phyloP scores from a whole-genome alignment of 2,329 filamentous ascomycete genomes.

The Fusarium mexicanum region DNA sequence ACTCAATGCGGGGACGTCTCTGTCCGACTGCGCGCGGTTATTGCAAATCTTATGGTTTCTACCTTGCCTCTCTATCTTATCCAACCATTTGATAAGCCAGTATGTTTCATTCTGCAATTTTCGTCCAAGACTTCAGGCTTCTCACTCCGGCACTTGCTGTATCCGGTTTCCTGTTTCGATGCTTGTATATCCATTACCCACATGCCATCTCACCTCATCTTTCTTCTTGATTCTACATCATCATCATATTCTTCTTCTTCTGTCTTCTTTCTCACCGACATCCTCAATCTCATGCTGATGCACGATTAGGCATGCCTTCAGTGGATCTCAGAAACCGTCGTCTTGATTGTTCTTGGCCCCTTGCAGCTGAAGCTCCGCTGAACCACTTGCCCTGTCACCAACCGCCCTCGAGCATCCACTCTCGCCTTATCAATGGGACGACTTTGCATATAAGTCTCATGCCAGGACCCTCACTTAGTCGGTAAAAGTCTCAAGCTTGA shows the following conservation, averaged over 20 bases:
- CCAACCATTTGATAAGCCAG: slow-evolving; percentile 38
- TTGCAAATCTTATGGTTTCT: slow-evolving; percentile 3
- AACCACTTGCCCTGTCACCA: neutral
- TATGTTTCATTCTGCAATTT: neutral
- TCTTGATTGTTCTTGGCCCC: neutral
- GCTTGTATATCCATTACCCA: slow-evolving; percentile 13
- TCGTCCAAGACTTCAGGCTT: neutral
- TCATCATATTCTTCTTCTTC: neutral
- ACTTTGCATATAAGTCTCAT: slow-evolving; percentile 19
- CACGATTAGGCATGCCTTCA: neutral
- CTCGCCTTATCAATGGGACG: slow-evolving; percentile 15
- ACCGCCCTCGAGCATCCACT: slow-evolving; percentile 5
- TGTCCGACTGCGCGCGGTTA: slow-evolving; percentile 29
- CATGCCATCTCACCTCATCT: neutral
- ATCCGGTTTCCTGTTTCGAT: neutral
- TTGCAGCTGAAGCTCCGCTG: slow-evolving; percentile 22
- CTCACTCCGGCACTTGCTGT: neutral
- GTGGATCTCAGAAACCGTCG: slow-evolving; percentile 11
- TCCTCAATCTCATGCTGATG: neutral
- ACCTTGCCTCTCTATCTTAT: slow-evolving; percentile 31
- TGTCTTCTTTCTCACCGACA: slow-evolving; percentile 27
- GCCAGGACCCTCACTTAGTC: slow-evolving; percentile 1
- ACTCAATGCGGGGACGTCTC: slow-evolving; percentile 10
- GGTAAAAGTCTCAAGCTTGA: neutral
- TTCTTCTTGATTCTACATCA: slow-evolving; percentile 1